Base-by-base conservation (phyloP, 331 rosid genomes). In the Prunus yedoensis region DNA sequence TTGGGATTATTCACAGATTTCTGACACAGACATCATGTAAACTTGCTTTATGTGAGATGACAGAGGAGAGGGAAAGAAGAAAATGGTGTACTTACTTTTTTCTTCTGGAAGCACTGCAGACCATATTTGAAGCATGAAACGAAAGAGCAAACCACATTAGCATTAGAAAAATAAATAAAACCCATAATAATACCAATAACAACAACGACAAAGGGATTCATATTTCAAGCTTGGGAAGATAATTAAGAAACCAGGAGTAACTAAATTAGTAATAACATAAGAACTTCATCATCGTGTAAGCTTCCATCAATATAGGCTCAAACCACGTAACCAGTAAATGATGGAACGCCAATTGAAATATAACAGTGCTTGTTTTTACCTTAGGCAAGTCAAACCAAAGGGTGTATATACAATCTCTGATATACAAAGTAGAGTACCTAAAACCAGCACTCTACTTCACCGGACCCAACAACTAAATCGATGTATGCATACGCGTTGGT, bases 61-160 rank as follows among this genome's bases (percentile, higher is more conserved):
- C 16, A 18, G 10, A n/a, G 77, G 61, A 71, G 38, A 51, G 77
- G 25, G 71, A 83, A 59, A 45, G 32, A 20, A 32, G 70, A 47
- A 74, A 71, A 32, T 77, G 57, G 76, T 78, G 78, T 69, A 86
- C 98, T 84, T 86, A 94, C 98, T 87, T 87, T 72, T 91, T 78
- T 91, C 98, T 88, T 86, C 95, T 1, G 89, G 93, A 76, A 94
- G 89, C 82, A 85, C 98, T 94, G 85, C 23, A 71, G 71, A 56
- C 80, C 81, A 70, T 70, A 30, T 20, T 52, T 52, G 77, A 79
- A 82, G 25, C 93, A 90, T 87, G 91, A 87, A 83, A 45, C 76
- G 79, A 59, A 63, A 28, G 57, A 46, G 18, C 56, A 75, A 79
- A 74, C 38, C 71, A 43, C 51, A 80, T 78, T 35, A 70, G 66